Evolutionary conservation across 768 basidiomycete species (phyloP).

Genomic region (Rhodotorula kratochvilovae): DNA sequence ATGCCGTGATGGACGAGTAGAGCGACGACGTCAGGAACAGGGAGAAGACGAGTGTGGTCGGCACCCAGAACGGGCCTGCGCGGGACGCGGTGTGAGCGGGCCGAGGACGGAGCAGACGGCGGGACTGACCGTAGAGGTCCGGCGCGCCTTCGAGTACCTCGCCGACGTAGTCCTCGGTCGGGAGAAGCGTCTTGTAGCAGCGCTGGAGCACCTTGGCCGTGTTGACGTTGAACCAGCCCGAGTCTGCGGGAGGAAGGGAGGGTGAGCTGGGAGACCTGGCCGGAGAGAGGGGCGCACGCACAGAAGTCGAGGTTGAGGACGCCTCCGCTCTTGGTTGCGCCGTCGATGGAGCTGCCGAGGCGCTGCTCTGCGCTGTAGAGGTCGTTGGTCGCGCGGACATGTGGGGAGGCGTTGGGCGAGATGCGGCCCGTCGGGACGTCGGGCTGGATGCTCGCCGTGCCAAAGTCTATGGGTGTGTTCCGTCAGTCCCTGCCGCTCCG

Average conservation of each 20-base stretch:
- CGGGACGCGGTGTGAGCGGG: constrained; percentile 48
- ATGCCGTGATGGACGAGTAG: constrained; percentile 78
- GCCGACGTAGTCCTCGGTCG: constrained; percentile 40
- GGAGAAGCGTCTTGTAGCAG: constrained; percentile 42
- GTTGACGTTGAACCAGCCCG: constrained; percentile 81
- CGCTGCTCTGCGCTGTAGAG: constrained; percentile 16
- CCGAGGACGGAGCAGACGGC: background rate
- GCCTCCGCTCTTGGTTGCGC: constrained; percentile 34
- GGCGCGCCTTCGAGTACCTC: constrained; percentile 30
- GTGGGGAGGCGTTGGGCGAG: constrained; percentile 28
- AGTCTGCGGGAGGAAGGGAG: constrained; percentile 50
- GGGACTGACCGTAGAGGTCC: constrained; percentile 35
- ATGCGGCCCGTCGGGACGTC: constrained; percentile 33
- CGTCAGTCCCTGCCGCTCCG: background rate
- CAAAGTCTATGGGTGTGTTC: constrained; percentile 10
- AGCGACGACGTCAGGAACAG: constrained; percentile 92
- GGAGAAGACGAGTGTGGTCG: constrained; percentile 87
- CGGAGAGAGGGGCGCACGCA: background rate
- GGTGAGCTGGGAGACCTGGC: background rate
- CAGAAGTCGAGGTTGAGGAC: constrained; percentile 37
- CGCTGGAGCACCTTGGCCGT: constrained; percentile 41
- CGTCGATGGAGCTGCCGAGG: constrained; percentile 19
- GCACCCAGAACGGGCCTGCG: constrained; percentile 93
- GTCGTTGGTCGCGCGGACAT: constrained; percentile 3
- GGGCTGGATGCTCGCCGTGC: constrained; percentile 18